Percentiles rank a stretch among this genome's conserved stretches.
These are phyloP conservation scores for Trifolium pratense DNA, from an alignment of 306 rosid genomes.

Conservation along the genomic window DNA sequence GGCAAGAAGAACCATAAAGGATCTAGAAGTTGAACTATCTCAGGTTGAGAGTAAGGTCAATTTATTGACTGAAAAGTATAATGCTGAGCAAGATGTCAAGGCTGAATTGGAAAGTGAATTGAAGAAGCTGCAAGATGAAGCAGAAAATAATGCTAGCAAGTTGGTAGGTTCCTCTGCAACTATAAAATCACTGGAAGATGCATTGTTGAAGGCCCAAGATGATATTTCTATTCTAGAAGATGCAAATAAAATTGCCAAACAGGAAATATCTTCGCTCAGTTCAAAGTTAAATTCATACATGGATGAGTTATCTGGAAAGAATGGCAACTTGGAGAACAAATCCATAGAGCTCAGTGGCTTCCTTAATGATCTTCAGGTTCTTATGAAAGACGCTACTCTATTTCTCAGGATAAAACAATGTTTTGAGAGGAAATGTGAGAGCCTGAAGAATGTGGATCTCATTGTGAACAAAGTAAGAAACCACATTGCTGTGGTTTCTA, in stretches of 20 bases:
- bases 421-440: slow-evolving; percentile 67
- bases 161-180: slow-evolving; percentile 57
- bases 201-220: slow-evolving; percentile 68
- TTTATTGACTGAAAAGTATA: slow-evolving; percentile 65
- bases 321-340: slow-evolving; percentile 62
- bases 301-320: slow-evolving; percentile 75
- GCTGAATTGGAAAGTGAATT: slow-evolving; percentile 70
- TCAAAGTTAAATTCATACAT: slow-evolving; percentile 71
- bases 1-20: slow-evolving; percentile 67
- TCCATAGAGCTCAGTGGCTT: slow-evolving; percentile 61
- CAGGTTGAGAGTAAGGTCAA: slow-evolving; percentile 54
- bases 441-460: slow-evolving; percentile 62
- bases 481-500: slow-evolving; percentile 48
- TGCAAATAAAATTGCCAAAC: slow-evolving; percentile 66
- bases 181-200: slow-evolving; percentile 68
- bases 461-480: slow-evolving; percentile 62
- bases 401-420: slow-evolving; percentile 57
- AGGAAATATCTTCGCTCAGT: slow-evolving; percentile 66
- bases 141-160: slow-evolving; percentile 54
- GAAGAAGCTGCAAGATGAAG: slow-evolving; percentile 75
- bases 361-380: slow-evolving; percentile 69
- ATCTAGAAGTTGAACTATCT: slow-evolving; percentile 68
- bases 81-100: slow-evolving; percentile 59
- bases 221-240: slow-evolving; percentile 61
- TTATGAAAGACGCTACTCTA: slow-evolving; percentile 66